Conservation (phyloP, 1,284 basidiomycete genomes). For the Malassezia yamatoensis region DNA sequence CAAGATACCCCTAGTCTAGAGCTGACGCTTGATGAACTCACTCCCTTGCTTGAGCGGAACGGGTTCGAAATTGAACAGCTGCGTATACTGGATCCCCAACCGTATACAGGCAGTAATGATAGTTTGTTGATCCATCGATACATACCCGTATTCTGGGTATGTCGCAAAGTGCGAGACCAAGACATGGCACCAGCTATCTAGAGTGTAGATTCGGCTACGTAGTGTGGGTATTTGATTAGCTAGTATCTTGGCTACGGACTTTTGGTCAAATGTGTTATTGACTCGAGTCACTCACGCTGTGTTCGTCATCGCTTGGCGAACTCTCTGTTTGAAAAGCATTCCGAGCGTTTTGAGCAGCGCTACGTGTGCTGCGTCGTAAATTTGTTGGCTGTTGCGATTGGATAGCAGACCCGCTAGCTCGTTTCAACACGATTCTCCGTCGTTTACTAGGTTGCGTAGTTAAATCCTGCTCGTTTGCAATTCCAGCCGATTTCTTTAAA, state of each 20-base stretch:
- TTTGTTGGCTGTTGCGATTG: too few species aligned
- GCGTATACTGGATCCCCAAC: constrained; percentile 61
- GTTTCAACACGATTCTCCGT: too few species aligned
- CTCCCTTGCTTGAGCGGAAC: constrained; percentile 61
- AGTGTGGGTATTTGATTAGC: too few species aligned
- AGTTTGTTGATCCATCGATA: constrained; percentile 84
- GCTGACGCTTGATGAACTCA: constrained; percentile 76
- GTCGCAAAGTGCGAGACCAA: constrained; percentile 35
- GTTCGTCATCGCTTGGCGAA: not conserved
- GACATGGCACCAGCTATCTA: constrained; percentile 26
- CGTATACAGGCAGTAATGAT: constrained; percentile 73
- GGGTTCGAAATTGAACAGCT: constrained; percentile 78
- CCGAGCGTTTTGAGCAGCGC: not conserved
- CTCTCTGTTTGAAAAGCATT: not conserved
- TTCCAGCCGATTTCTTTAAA: too few species aligned
- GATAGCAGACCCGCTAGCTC: too few species aligned
- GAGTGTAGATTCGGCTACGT: too few species aligned
- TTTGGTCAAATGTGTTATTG: too few species aligned
- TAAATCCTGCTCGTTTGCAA: too few species aligned
- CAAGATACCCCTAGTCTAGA: constrained; percentile 60
- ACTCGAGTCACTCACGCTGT: not conserved
- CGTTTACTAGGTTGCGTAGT: too few species aligned
- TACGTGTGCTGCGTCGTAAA: constrained; percentile 4
- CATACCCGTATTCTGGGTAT: constrained; percentile 52
- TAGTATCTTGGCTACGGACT: too few species aligned